Evolutionary conservation across 768 basidiomycete genomes (phyloP), one percentile per base, ranked within the genome.

Genomic region (Leucogyrophana mollusca): DNA sequence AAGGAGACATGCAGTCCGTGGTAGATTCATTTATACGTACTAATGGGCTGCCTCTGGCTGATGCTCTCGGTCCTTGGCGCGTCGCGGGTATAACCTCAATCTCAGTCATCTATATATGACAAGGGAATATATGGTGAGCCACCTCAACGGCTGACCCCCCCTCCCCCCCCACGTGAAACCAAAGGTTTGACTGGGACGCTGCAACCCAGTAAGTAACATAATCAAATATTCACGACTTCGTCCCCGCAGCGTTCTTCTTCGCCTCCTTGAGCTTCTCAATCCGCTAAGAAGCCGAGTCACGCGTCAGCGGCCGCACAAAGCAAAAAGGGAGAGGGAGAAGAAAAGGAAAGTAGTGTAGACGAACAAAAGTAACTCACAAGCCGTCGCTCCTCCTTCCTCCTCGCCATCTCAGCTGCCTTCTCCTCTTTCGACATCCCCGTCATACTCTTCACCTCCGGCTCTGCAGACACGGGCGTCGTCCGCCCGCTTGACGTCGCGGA

Each of bases 361-460:
- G 13, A 34, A 24, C n/a, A n/a, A n/a, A n/a, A n/a, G n/a, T n/a
- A 24, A 66, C 79, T 16, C 44, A 91, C 91, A 73, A 90, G 83
- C 63, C 87, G 93, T 36, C 95, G 72, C 63, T 97, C 95, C 62
- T 97, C 94, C 59, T 94, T 87, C 49, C 94, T 74, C 52, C 87
- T 73, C 7, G 87, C 87, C 83, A 97, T 87, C 71, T 96, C 92
- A n/a, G 82, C 83, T 2, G 90, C 90, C 65, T 89, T 95, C 55
- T 94, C 93, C 64, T 96, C 95, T 64, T 93, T 96, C 21, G 80
- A 77, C 76, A 92, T 73, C 0, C 69, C 71, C 1, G 63, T 65
- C 21, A 77, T 66, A 45, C 73, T 69, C 41, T 49, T 57, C 3
- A 48, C 16, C 3, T 35, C 46, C 0, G 40, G 50, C 9, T 62